A percentile compares a stretch with the other conserved stretches of the same genome.
Conservation (phyloP, 352 stramenopile genomes). For the Phytopythium delawarense region DNA sequence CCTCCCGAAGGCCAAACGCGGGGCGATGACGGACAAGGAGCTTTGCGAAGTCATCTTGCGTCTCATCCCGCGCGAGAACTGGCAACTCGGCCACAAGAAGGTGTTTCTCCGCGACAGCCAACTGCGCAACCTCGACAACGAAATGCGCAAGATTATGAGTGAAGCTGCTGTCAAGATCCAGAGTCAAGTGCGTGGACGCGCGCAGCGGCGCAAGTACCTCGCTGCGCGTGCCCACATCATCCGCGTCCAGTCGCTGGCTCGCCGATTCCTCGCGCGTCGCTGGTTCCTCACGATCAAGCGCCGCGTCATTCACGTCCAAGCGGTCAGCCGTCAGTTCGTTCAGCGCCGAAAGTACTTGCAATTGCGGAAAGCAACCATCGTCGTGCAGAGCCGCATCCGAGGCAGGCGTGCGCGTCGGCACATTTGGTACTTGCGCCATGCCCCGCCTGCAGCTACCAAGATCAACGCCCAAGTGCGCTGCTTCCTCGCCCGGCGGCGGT, state of each 20-base stretch:
- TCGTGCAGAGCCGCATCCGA: conserved; percentile 67
- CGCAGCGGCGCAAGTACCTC: conserved; percentile 69
- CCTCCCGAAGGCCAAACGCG: conserved; percentile 47
- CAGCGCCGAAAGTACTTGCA: conserved; percentile 66
- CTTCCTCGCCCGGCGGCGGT: conserved; percentile 63
- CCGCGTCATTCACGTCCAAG: conserved; percentile 67
- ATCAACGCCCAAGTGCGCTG: conserved; percentile 73
- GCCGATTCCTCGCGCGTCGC: conserved; percentile 62
- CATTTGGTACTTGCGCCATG: conserved; percentile 66
- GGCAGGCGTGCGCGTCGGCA: conserved; percentile 72
- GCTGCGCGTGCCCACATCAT: conserved; percentile 56
- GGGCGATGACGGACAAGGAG: conserved; percentile 62
- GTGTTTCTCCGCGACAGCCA: conserved; percentile 86
- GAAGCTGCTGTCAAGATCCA: conserved; percentile 75
- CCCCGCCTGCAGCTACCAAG: conserved; percentile 67
- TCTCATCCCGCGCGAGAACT: conserved; percentile 79
- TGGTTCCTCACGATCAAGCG: conserved; percentile 46
- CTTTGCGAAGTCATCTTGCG: conserved; percentile 82
- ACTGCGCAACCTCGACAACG: conserved; percentile 77
- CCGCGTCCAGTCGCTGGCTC: conserved; percentile 55
- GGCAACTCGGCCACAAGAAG: conserved; percentile 87
- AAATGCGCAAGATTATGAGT: conserved; percentile 83
- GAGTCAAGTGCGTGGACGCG: conserved; percentile 62
- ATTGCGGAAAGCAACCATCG: conserved; percentile 57
- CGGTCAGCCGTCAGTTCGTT: conserved; percentile 66